Percentiles rank a stretch among this genome's conserved stretches.
These are phyloP conservation scores for Marchantia polymorpha DNA, from an alignment of 225 moss, liverwort and hornwort genomes.

Conservation along the genomic window DNA sequence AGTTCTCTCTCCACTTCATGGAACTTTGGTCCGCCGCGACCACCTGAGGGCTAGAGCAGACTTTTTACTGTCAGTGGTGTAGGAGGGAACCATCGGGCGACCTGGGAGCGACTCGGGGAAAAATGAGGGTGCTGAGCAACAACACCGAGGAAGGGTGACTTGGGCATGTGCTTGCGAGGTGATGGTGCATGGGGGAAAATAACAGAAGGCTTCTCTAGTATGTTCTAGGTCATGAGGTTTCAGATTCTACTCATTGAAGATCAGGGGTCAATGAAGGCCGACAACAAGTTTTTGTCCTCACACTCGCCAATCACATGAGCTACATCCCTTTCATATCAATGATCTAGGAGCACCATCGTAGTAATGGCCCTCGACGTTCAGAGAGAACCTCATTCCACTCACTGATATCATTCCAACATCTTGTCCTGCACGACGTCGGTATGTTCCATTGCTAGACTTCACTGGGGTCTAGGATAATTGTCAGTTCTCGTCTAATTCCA, in stretches of 20 bases:
- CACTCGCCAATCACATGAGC: slow-evolving; percentile 38
- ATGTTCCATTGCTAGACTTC: slow-evolving; percentile 13
- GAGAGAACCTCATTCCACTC: not conserved
- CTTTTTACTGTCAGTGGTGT: not conserved
- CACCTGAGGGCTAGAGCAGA: slow-evolving; percentile 4
- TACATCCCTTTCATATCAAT: slow-evolving; percentile 5
- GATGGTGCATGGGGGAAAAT: slow-evolving; percentile 19
- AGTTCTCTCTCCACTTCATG: not conserved
- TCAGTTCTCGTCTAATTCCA: slow-evolving; percentile 12
- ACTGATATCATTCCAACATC: slow-evolving; percentile 15
- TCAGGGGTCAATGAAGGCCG: slow-evolving; percentile 37
- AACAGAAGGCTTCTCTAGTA: slow-evolving; percentile 14
- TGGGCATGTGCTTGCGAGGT: slow-evolving; percentile 10
- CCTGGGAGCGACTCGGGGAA: slow-evolving; percentile 15
- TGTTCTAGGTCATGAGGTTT: slow-evolving; percentile 35
- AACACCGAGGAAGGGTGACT: slow-evolving; percentile 19
- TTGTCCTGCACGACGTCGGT: slow-evolving; percentile 3
- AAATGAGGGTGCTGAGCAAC: slow-evolving; percentile 22
- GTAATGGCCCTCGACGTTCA: slow-evolving; percentile 13
- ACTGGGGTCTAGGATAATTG: not conserved
- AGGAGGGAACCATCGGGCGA: slow-evolving; percentile 10
- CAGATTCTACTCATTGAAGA: slow-evolving; percentile 25
- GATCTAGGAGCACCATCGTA: slow-evolving; percentile 14
- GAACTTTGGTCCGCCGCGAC: slow-evolving; percentile 1
- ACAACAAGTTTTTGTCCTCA: slow-evolving; percentile 34